These are phyloP conservation scores for Ambrosia artemisiifolia DNA, from an alignment of 129 eudicot species.

Conservation along the genomic window DNA sequence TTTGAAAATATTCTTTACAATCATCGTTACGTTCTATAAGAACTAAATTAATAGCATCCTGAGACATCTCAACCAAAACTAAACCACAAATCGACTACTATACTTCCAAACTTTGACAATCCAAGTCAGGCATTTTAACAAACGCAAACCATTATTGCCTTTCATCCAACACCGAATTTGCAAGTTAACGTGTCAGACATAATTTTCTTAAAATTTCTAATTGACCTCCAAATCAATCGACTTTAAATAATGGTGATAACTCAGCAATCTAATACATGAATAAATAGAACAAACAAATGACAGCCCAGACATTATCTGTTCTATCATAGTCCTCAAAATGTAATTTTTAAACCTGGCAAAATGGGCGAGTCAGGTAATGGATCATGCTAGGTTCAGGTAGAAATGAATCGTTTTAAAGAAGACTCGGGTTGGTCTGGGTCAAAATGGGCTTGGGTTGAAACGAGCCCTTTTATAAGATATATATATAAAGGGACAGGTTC, in stretches of 20 bases:
- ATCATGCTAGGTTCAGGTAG: too few relatives aligned
- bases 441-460: background rate
- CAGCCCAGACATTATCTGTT: background rate
- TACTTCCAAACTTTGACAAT: background rate
- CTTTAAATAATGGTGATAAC: background rate
- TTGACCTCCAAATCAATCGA: too few relatives aligned
- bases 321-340: background rate
- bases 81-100: background rate
- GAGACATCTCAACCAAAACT: background rate
- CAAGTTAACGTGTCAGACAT: background rate
- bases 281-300: background rate
- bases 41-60: background rate
- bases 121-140: background rate
- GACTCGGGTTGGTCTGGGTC: too few relatives aligned
- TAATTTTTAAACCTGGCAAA: background rate
- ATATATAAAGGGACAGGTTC: too few relatives aligned
- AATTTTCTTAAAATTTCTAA: background rate
- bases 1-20: background rate
- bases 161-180: background rate
- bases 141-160: background rate
- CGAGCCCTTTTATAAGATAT: too few relatives aligned
- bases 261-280: background rate
- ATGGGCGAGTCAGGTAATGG: background rate
- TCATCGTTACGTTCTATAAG: background rate
- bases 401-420: too few relatives aligned